A percentile compares a stretch with the other conserved stretches of the same genome.
Conservation (phyloP, 2,329 filamentous ascomycete genomes). For the Talaromyces sp. region DNA sequence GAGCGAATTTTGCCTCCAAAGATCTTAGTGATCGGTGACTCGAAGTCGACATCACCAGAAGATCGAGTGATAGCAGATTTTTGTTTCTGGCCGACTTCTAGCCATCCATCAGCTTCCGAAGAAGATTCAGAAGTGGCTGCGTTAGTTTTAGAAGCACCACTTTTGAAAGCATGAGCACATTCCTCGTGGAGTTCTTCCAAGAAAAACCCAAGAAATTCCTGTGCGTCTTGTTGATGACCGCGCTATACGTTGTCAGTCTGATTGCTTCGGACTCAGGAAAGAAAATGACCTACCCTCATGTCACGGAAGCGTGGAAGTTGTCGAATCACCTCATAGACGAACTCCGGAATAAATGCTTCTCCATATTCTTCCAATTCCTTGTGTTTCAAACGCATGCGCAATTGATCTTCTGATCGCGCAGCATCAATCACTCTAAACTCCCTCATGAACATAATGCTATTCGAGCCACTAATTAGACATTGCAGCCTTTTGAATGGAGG, state of each 20-base stretch:
- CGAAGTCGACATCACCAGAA: slow-evolving; percentile 67
- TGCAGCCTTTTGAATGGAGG: background rate
- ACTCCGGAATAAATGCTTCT: slow-evolving; percentile 86
- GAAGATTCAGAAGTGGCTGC: slow-evolving; percentile 42
- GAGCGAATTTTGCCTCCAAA: slow-evolving; percentile 90
- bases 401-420: slow-evolving; percentile 68
- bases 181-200: slow-evolving; percentile 92
- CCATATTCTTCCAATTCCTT: slow-evolving; percentile 87
- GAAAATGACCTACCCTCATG: slow-evolving; percentile 67
- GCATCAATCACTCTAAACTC: slow-evolving; percentile 85
- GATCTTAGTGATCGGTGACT: slow-evolving; percentile 87
- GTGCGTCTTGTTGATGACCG: slow-evolving; percentile 95
- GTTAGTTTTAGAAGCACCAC: slow-evolving; percentile 46
- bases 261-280: background rate
- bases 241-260: slow-evolving; percentile 51
- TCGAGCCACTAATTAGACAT: slow-evolving; percentile 15
- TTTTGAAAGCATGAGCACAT: slow-evolving; percentile 72
- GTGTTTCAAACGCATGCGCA: slow-evolving; percentile 70
- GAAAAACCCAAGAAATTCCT: slow-evolving; percentile 92
- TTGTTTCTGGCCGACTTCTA: slow-evolving; percentile 91
- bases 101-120: slow-evolving; percentile 65
- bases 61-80: slow-evolving; percentile 81
- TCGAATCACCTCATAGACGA: slow-evolving; percentile 90
- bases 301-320: slow-evolving; percentile 81
- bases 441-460: slow-evolving; percentile 88